Evolutionary conservation across 257 asterid species (phyloP), one percentile per base, ranked within the genome.

Genomic region (Vinca minor): DNA sequence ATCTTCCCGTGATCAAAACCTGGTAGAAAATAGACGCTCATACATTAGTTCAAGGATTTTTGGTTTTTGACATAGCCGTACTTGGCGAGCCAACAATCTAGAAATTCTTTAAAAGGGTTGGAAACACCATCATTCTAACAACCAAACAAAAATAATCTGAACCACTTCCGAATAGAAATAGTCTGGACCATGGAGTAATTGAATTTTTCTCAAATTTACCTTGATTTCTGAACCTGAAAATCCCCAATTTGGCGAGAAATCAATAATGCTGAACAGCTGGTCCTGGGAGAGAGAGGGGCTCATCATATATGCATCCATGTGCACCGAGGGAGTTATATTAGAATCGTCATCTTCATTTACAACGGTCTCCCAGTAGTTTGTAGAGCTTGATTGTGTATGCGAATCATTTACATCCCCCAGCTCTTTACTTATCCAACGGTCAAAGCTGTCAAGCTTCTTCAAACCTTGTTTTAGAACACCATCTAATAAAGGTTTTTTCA

Each of bases 391-490:
- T 72, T 81, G 89, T 74, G 74, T 38, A 65, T 76, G 78, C 41
- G 93, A 69, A 76, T 86, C 95, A 59, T 86, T 76, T 38, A 92
- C 95, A 77, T 92, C 98, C 56, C 81, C 98, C 15, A 92, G 94
- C 77, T 92, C 98, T 82, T 78, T 88, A 74, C 89, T 86, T 81
- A 92, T 83, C 98, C 96, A 92, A 48, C 95, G 89, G 74, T 88
- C 98, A 76, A 92, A 92, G 83, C 98, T 92, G 75, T 92, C 98
- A 12, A 92, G 87, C 83, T 92, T 92, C 82, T 75, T 82, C 77
- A 92, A 78, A 70, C 93, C 86, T 69, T 76, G 84, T 63, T 77
- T 87, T 68, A 71, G 55, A 64, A 90, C 71, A 20, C 92, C 93
- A 72, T 81, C 86, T 74, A 89, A 75, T 49, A 77, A 58, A 75